These are phyloP conservation scores for Cladosporium sp. DNA, from an alignment of 2,329 filamentous ascomycete genomes.

Conservation along the genomic window DNA sequence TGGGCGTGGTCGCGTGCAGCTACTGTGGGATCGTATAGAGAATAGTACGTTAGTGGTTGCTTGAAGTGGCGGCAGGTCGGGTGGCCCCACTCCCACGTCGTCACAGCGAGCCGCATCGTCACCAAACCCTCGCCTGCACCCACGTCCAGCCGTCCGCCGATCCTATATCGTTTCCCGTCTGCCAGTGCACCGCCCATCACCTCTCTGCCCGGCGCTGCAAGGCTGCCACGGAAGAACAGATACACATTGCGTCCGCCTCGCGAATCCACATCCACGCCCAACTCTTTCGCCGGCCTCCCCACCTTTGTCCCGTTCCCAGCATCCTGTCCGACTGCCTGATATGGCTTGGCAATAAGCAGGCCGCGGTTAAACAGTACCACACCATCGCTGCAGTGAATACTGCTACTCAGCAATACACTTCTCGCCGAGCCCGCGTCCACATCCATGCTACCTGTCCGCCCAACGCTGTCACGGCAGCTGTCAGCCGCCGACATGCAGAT, in stretches of 20 bases:
- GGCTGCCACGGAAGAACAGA: neutral
- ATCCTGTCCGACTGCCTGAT: conserved; percentile 7
- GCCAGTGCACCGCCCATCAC: neutral
- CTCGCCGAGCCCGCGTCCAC: neutral
- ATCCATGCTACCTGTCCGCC: conserved; percentile 19
- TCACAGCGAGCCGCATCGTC: neutral
- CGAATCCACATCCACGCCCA: too few relatives aligned
- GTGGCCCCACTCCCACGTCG: neutral
- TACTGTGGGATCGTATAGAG: too few relatives aligned
- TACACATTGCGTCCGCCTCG: neutral
- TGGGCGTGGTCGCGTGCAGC: neutral
- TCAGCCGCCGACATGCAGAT: conserved; percentile 63
- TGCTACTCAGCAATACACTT: too few relatives aligned
- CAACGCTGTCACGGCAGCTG: conserved; percentile 27
- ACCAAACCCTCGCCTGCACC: neutral
- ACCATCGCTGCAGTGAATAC: too few relatives aligned
- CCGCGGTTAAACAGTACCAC: neutral
- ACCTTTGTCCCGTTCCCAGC: neutral
- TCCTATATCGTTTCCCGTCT: too few relatives aligned
- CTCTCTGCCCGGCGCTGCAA: neutral
- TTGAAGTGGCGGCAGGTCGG: neutral
- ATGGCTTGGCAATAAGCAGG: conserved; percentile 11
- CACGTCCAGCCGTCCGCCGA: too few relatives aligned
- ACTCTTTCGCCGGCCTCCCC: neutral
- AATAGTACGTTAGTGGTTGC: too few relatives aligned